Evolutionary conservation across 2,329 filamentous ascomycete species (phyloP).

Genomic region (Ophiosphaerella korrae): DNA sequence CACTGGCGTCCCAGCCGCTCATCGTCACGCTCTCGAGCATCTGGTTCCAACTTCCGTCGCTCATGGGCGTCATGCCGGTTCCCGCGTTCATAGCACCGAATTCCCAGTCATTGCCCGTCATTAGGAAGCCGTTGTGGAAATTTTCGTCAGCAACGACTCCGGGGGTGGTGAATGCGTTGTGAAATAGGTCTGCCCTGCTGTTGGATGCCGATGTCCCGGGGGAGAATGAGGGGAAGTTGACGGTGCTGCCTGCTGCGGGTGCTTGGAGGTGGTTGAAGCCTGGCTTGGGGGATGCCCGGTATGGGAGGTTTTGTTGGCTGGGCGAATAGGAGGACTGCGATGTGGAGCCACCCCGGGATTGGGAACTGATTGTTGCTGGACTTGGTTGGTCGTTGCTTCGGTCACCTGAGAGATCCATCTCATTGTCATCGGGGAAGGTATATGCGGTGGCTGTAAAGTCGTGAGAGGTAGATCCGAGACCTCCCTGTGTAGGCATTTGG

Average conservation of each 20-base stretch:
- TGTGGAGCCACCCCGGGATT: slow-evolving; percentile 38
- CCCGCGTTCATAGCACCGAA: slow-evolving; percentile 26
- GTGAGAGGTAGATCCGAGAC: slow-evolving; percentile 3
- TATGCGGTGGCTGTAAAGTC: slow-evolving; percentile 12
- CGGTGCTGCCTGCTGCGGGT: background rate
- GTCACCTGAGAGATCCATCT: slow-evolving; percentile 47
- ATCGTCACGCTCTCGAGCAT: slow-evolving; percentile 45
- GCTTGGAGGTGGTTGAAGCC: slow-evolving; percentile 2
- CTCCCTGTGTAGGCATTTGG: slow-evolving; percentile 3
- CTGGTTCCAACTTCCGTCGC: slow-evolving; percentile 42
- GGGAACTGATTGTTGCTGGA: slow-evolving; percentile 41
- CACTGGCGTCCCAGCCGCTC: slow-evolving; percentile 32
- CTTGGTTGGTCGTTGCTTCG: slow-evolving; percentile 34
- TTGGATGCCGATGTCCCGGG: slow-evolving; percentile 5
- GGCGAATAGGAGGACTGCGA: slow-evolving; percentile 45
- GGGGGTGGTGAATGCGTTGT: slow-evolving; percentile 10
- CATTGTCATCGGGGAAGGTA: slow-evolving; percentile 27
- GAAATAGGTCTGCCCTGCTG: slow-evolving; percentile 8
- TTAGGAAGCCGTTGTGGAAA: slow-evolving; percentile 26
- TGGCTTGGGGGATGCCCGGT: slow-evolving; percentile 34
- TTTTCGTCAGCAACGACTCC: slow-evolving; percentile 14
- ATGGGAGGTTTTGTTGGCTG: slow-evolving; percentile 33
- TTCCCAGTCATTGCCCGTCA: slow-evolving; percentile 40
- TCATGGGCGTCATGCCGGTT: slow-evolving; percentile 40
- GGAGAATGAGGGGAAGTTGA: slow-evolving; percentile 5